A percentile compares a stretch with the other conserved stretches of the same genome.
Conservation (phyloP, 139 green algal genomes). For the Yamagishiella unicocca region DNA sequence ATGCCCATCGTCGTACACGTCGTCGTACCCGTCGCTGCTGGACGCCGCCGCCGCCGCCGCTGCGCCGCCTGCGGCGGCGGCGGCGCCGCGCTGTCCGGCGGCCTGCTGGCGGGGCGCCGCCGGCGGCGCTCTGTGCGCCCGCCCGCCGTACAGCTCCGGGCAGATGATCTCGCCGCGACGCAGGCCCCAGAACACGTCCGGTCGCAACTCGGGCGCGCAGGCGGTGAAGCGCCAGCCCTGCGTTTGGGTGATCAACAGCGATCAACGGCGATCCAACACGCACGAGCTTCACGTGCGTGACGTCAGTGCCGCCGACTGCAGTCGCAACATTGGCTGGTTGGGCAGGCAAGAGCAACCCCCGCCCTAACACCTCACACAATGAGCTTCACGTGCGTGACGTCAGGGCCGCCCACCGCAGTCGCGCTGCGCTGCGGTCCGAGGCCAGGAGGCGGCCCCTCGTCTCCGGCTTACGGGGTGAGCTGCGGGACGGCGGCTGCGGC, state of each 20-base stretch:
- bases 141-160: not conserved
- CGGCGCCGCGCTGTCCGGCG: not conserved
- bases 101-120: no score
- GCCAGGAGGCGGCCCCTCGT: no score
- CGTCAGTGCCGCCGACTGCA: not conserved
- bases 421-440: not conserved
- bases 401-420: not conserved
- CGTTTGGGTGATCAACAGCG: not conserved
- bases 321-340: no score
- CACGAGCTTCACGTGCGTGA: not conserved
- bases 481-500: no score
- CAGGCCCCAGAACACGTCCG: constrained; percentile 41
- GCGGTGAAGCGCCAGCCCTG: constrained; percentile 37
- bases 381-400: not conserved
- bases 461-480: no score
- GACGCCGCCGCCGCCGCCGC: not conserved
- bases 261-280: not conserved
- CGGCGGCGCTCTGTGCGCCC: not conserved
- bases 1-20: not conserved
- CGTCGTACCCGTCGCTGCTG: not conserved
- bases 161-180: constrained; percentile 12
- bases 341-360: not conserved
- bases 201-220: not conserved
- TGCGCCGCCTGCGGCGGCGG: not conserved
- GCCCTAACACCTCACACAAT: not conserved